Evolutionary conservation across 1,139 yeast genomes (phyloP), one percentile per base, ranked within the genome.

Genomic region (Diutina sp.): DNA sequence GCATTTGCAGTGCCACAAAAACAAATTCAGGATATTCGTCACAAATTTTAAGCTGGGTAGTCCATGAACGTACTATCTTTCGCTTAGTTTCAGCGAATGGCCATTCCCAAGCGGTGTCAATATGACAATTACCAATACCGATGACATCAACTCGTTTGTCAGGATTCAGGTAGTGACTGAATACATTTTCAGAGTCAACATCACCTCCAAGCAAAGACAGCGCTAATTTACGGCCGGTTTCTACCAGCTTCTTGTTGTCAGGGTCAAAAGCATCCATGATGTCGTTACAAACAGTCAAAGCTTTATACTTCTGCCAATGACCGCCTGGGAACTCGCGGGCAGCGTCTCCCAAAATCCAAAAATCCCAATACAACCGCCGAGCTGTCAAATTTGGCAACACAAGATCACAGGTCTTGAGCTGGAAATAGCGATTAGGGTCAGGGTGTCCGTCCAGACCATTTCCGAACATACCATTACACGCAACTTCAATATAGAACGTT

Each of bases 81-180:
- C 97, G 80, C 63, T 87, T 85, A 1, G 98, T 90, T 69, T 93
- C 97, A 3, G 96, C 97, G 75, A 86, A 91, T 12, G 97, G 98
- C 99, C 99, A 93, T 60, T 88, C 76, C 97, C 97, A 90, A 28
- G 97, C 97, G 41, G 98, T 91, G 67, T 93, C 99, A 64, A 93
- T 93, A 69, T 93, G 99, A 68, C 98, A 93, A 67, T 93, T 89
- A 55, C 98, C 98, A 61, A 93, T 78, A 6, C 90, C 96, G 67
- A 75, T 86, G 8, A 90, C 96, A 62, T 76, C 79, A 55, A 74
- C 64, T 44, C 69, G 61, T 16, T 60, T 69, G 57, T 61, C 59
- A 48, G 63, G 60, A n/a, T 18, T 32, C 6, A 65, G 60, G 18
- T 67, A 66, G 18, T 64, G 66, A 50, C 82, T 79, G 61, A 68